phyloP scores from a whole-genome alignment of 73 alveolate genomes.

The Paramecium tetraurelia region DNA sequence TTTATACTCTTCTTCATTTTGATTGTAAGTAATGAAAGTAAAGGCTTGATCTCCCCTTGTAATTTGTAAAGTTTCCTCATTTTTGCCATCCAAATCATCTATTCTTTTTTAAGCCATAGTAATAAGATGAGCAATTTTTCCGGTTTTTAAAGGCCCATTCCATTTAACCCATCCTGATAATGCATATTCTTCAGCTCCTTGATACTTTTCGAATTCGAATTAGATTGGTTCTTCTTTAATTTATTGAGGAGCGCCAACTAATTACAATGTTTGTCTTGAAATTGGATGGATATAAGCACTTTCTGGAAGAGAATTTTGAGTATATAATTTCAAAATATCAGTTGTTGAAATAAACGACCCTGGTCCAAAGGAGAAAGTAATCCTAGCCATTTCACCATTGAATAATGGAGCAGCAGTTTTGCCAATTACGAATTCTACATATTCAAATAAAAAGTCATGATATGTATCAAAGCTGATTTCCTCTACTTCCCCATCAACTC shows the following conservation, averaged over 20 bases:
- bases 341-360: neutral
- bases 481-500: neutral
- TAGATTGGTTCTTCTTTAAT: neutral
- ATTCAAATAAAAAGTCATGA: conserved; percentile 13
- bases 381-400: conserved; percentile 22
- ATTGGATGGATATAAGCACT: conserved; percentile 23
- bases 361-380: conserved; percentile 14
- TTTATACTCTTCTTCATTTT: neutral
- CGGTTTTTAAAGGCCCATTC: conserved; percentile 21
- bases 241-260: neutral
- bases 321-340: neutral
- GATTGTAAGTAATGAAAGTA: neutral
- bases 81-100: conserved; percentile 22
- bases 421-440: conserved; percentile 21
- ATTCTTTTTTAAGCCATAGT: conserved; percentile 15
- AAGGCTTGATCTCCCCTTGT: neutral
- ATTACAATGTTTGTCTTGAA: neutral
- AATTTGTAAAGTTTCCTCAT: neutral
- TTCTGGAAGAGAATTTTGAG: neutral
- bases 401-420: conserved; percentile 33
- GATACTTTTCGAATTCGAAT: neutral
- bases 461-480: neutral
- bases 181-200: conserved; percentile 42
- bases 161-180: conserved; percentile 43
- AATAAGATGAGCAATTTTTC: neutral